Evolutionary conservation across 2,329 filamentous ascomycete genomes (phyloP), one percentile per base, ranked within the genome.

Genomic region (Zopfia rhizophila): DNA sequence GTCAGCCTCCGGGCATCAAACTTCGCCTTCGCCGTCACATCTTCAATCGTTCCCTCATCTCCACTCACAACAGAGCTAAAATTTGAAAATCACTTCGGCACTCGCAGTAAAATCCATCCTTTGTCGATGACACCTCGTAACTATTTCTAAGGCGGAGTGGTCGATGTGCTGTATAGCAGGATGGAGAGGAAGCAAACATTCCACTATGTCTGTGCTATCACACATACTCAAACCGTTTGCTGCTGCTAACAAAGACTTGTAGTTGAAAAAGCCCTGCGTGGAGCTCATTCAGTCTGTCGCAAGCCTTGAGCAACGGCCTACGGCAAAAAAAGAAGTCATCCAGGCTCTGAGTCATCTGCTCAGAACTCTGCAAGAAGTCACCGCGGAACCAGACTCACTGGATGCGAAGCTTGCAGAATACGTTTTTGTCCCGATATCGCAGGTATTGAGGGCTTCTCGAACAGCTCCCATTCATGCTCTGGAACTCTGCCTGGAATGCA

Each of bases 331-430:
- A 42, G 75, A 79, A 21, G 71, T 86, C n/a, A 66, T 77, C 3
- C 62, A 70, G 32, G 72, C 74, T 21, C 70, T 86, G 16, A 72
- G 78, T 36, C 59, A 66, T 1, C 62, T 86, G 5, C 65, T 80
- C 8, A 55, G 66, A 6, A 66, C 68, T 12, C 68, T 85, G 1
- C 48, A 58, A 16, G 35, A 56, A 0, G 46, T 74, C 35, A 48
- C 55, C 12, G 58, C 65, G 16, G 61, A 60, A 6, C 68, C 74
- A 24, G 61, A 71, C 53, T 59, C 66, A 1, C 67, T 97, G 13
- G 90, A 97, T 68, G 81, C 86, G 39, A 93, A 91, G 68, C 76
- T 97, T 13, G 91, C 92, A 11, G 92, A 97, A 75, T 99, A 97
- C 77, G 82, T 89, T 63, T 97, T 97, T 77, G 96, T 97, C 53